Evolutionary conservation across 1,284 basidiomycete genomes (phyloP).

Genomic region (Mycena citricolor): DNA sequence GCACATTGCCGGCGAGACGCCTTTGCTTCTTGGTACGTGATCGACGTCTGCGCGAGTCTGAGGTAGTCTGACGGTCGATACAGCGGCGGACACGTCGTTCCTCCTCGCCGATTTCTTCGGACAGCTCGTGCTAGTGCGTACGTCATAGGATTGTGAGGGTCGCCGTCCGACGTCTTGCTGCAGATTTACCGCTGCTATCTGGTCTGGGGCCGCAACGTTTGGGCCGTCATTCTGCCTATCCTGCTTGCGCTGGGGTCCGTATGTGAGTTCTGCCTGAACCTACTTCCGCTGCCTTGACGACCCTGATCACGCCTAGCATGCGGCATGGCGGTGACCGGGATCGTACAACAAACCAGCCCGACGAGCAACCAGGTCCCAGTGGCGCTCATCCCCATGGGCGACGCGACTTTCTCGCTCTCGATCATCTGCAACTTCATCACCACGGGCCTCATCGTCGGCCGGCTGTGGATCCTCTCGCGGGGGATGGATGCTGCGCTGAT

Average conservation of each 20-base stretch:
- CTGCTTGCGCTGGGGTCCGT: conserved; percentile 33
- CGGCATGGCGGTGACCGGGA: conserved; percentile 24
- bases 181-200: conserved; percentile 41
- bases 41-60: background rate
- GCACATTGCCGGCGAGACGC: conserved; percentile 12
- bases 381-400: conserved; percentile 31
- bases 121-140: too few relatives aligned
- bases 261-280: conserved; percentile 32
- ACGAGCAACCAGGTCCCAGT: conserved; percentile 30
- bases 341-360: conserved; percentile 28
- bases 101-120: conserved; percentile 12
- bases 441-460: conserved; percentile 39
- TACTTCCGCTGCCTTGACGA: background rate
- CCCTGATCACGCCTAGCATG: conserved; percentile 26
- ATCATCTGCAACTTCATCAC: conserved; percentile 39
- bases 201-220: conserved; percentile 34
- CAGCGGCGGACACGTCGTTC: conserved; percentile 34
- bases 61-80: background rate
- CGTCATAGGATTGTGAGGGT: too few relatives aligned
- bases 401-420: conserved; percentile 36
- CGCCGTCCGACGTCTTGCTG: too few relatives aligned
- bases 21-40: conserved; percentile 9
- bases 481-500: conserved; percentile 4
- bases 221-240: conserved; percentile 32
- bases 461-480: conserved; percentile 35